Conservation (phyloP, 352 stramenopile genomes). For the Phytophthora cactorum region DNA sequence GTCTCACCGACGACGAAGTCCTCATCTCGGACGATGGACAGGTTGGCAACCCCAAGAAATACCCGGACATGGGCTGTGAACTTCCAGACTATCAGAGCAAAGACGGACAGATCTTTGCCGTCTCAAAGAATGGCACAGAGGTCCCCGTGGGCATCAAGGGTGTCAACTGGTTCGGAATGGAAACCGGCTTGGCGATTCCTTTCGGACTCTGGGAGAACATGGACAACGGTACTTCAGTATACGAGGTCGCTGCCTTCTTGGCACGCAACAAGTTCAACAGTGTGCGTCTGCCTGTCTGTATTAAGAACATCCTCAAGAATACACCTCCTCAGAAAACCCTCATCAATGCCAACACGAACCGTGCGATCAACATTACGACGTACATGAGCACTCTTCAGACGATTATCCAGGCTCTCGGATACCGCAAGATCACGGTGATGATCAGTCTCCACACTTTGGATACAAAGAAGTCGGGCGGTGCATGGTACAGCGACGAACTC, state of each 20-base stretch:
- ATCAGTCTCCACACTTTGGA: slow-evolving; percentile 73
- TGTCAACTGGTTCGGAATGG: slow-evolving; percentile 82
- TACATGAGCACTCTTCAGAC: slow-evolving; percentile 62
- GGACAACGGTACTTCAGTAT: slow-evolving; percentile 76
- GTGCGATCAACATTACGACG: slow-evolving; percentile 61
- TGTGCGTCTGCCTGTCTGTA: slow-evolving; percentile 61
- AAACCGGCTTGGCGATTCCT: slow-evolving; percentile 54
- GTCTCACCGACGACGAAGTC: slow-evolving; percentile 31
- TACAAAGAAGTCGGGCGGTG: slow-evolving; percentile 47
- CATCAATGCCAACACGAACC: slow-evolving; percentile 68
- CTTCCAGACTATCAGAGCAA: slow-evolving; percentile 69
- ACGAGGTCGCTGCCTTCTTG: slow-evolving; percentile 67
- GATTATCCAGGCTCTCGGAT: slow-evolving; percentile 58
- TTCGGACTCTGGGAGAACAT: slow-evolving; percentile 81
- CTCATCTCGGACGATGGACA: slow-evolving; percentile 56
- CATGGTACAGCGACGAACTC: slow-evolving; percentile 58
- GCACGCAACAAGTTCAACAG: slow-evolving; percentile 74
- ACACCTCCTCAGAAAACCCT: slow-evolving; percentile 43
- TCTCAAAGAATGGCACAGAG: slow-evolving; percentile 59
- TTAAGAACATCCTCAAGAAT: slow-evolving; percentile 60
- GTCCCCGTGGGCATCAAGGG: slow-evolving; percentile 61
- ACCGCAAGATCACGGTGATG: slow-evolving; percentile 66
- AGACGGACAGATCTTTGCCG: slow-evolving; percentile 48
- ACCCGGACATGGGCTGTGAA: slow-evolving; percentile 54
- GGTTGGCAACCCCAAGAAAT: slow-evolving; percentile 56